Conservation (phyloP, 1,139 yeast species). For the Zhuliangozyma blackwelliae region DNA sequence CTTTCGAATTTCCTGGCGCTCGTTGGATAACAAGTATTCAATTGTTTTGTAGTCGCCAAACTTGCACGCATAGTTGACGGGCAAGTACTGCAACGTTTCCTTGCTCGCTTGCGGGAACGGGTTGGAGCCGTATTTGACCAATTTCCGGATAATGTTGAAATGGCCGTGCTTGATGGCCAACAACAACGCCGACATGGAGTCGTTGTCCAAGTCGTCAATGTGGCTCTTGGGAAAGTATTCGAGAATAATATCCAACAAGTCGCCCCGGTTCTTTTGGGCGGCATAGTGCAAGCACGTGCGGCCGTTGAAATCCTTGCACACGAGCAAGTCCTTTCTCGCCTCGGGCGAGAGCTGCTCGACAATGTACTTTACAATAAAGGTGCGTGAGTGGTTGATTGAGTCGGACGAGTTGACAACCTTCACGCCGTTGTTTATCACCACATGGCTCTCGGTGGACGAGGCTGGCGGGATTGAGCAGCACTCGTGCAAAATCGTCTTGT, state of each 20-base stretch:
- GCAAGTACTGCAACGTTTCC: slow-evolving; percentile 59
- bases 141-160: slow-evolving; percentile 45
- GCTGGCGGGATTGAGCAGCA: slow-evolving; percentile 42
- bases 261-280: slow-evolving; percentile 61
- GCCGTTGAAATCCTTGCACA: slow-evolving; percentile 62
- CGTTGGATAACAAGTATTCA: slow-evolving; percentile 45
- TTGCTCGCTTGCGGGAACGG: slow-evolving; percentile 53
- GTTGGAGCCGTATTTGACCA: slow-evolving; percentile 47
- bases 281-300: slow-evolving; percentile 88
- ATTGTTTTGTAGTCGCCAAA: slow-evolving; percentile 74
- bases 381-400: slow-evolving; percentile 38
- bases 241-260: slow-evolving; percentile 45
- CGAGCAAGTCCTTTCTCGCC: slow-evolving; percentile 22
- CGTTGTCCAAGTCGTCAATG: slow-evolving; percentile 59
- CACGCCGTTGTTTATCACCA: slow-evolving; percentile 42
- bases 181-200: slow-evolving; percentile 75
- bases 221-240: slow-evolving; percentile 33
- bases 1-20: slow-evolving; percentile 18
- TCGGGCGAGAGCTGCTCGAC: slow-evolving; percentile 20
- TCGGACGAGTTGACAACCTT: slow-evolving; percentile 41
- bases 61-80: slow-evolving; percentile 86
- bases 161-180: slow-evolving; percentile 73
- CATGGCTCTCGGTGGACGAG: slow-evolving; percentile 30
- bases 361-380: slow-evolving; percentile 34
- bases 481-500: slow-evolving; percentile 40